phyloP scores from a whole-genome alignment of 2,329 filamentous ascomycete genomes.

The Verticillium isaacii region DNA sequence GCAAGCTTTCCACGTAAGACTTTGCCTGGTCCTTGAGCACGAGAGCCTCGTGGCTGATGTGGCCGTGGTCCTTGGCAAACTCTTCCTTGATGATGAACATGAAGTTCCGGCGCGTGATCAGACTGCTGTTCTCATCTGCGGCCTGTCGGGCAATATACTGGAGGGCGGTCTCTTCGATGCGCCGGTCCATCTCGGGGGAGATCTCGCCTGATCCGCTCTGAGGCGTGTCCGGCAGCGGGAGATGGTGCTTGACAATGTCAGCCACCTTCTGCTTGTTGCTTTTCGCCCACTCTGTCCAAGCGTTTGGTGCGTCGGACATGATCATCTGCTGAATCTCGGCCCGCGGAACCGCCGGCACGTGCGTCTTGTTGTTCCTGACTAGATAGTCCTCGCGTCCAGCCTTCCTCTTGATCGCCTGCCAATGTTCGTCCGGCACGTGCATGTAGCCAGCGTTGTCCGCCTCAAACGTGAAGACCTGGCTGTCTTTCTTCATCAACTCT shows the following conservation, averaged over 20 bases:
- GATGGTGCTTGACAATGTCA: constrained; percentile 8
- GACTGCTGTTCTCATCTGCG: constrained; percentile 23
- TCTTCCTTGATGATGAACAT: constrained; percentile 35
- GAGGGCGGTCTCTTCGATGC: constrained; percentile 15
- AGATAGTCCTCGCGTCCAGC: constrained; percentile 25
- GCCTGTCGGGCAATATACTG: constrained; percentile 9
- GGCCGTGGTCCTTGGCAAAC: constrained; percentile 28
- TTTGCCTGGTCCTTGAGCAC: neutral
- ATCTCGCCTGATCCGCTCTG: neutral
- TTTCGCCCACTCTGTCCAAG: constrained; percentile 49
- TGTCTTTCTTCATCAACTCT: constrained; percentile 46
- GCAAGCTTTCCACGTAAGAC: neutral
- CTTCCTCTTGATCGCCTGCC: constrained; percentile 35
- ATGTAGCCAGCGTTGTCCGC: constrained; percentile 30
- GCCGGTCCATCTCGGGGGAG: neutral
- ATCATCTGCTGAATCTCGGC: constrained; percentile 21
- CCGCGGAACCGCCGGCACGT: constrained; percentile 18
- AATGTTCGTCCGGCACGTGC: constrained; percentile 39
- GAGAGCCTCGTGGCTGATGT: constrained; percentile 22
- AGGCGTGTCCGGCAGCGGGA: constrained; percentile 4
- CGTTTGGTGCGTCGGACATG: constrained; percentile 25
- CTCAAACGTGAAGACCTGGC: constrained; percentile 41
- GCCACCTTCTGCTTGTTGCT: constrained; percentile 39
- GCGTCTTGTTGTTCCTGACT: constrained; percentile 23
- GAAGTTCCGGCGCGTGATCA: constrained; percentile 46